Percentiles rank a stretch among this genome's conserved stretches.
phyloP scores from a whole-genome alignment of 2,329 filamentous ascomycete genomes.

The Aspergillus neotritici region DNA sequence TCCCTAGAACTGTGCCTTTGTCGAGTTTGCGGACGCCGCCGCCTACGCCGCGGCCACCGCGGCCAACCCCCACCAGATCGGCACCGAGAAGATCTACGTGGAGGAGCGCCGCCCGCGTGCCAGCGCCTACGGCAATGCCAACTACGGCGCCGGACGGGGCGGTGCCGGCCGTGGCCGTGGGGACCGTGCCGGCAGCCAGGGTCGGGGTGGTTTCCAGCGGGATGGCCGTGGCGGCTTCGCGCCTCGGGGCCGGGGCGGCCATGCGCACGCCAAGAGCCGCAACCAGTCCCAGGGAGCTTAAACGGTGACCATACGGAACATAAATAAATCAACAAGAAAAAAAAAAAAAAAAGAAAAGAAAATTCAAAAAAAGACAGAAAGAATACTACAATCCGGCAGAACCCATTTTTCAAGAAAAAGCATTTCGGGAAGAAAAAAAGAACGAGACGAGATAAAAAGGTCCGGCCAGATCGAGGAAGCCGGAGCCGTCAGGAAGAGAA shows the following conservation, averaged over 20 bases:
- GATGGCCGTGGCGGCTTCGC: constrained; percentile 63
- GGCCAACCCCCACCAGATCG: constrained; percentile 80
- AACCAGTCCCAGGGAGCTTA: constrained; percentile 43
- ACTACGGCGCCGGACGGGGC: constrained; percentile 55
- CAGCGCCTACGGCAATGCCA: constrained; percentile 62
- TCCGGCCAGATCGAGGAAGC: too few species aligned
- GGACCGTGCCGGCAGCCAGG: constrained; percentile 59
- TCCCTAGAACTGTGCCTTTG: constrained; percentile 85
- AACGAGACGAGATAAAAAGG: background rate
- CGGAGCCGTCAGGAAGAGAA: too few species aligned
- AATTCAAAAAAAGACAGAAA: background rate
- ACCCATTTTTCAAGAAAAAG: background rate
- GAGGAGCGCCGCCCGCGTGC: constrained; percentile 82
- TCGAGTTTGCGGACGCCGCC: constrained; percentile 78
- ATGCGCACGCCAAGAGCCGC: constrained; percentile 44
- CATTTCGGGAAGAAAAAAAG: constrained; percentile 2
- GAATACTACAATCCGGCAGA: background rate
- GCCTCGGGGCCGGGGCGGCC: constrained; percentile 60
- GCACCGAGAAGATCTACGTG: constrained; percentile 74
- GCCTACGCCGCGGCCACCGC: constrained; percentile 77
- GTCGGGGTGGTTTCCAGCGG: constrained; percentile 62
- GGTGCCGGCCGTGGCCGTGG: constrained; percentile 62
- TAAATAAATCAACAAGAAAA: constrained; percentile 1
- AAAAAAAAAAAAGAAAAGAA: background rate
- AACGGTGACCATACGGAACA: constrained; percentile 7